Evolutionary conservation across 352 stramenopile genomes (phyloP), one percentile per base, ranked within the genome.

Genomic region (Sclerospora graminicola): DNA sequence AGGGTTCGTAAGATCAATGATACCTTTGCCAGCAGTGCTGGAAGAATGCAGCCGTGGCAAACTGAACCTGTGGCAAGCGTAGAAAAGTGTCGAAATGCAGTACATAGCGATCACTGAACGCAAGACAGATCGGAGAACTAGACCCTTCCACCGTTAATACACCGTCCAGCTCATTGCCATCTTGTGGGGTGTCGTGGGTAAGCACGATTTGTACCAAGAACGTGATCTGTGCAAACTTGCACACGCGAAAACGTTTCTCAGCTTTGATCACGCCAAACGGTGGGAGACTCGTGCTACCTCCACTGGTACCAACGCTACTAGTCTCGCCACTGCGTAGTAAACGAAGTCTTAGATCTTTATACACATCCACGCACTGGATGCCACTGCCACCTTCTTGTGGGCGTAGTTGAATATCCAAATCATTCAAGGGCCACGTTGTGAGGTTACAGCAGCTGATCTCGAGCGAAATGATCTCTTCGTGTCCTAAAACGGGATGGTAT

Each of bases 141-240:
- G 41, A 35, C 29, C 7, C 16, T 8, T 45, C 42, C 23, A 56
- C 48, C 29, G 48, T n/a, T 19, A 30, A 27, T 41, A 50, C 48
- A 8, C 11, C 47, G 4, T 23, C 34, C 7, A 26, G 31, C 15
- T 49, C 21, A 4, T 56, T 44, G 14, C 40, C 45, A 13, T 68
- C 51, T 44, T 70, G 58, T 16, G 51, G 55, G 20, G 48, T 16
- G 26, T 81, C 69, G 5, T 63, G 48, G 39, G 47, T 38, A 33
- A 84, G 80, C 14, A 76, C 63, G 9, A 81, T 61, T 54, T 85
- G 74, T 14, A 86, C 74, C 30, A 60, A 51, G 44, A 91, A 86
- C 8, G 23, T 45, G 1, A 49, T 48, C 19, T 71, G 65, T 0
- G 65, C 60, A 23, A 89, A 91, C 8, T 63, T 64, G 41, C 69